Base-by-base conservation (phyloP, 805 yeast species). In the Wickerhamiella kazuoi region DNA sequence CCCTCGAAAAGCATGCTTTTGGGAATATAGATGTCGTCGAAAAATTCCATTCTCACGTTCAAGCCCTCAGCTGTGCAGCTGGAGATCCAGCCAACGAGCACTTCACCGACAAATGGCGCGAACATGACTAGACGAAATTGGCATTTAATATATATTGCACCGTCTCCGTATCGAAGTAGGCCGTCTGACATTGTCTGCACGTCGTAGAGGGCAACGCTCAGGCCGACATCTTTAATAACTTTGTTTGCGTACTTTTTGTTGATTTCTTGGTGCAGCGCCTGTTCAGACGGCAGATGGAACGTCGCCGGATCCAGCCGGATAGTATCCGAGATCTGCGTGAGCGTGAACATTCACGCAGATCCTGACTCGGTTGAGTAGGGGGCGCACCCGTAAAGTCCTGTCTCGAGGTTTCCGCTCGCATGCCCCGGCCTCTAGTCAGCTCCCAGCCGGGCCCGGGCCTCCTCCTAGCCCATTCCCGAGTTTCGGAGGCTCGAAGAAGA, bases 71-170 rank as follows among this genome's bases (percentile, higher is more conserved):
- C 70, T 3, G 84, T 70, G 61, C 94, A 81, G 48, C 83, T 80
- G 32, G 83, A 75, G 26, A 90, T 82, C 87, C 93, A 83, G 1
- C 98, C 98, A 0, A 84, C 76, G 20, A 90, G 57, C 6, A 87
- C 72, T 55, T 90, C 98, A 8, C 98, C 98, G 1, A 82, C 76
- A 57, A 87, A 87, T 0, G 98, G 98, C 47, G 86, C 79, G 68
- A 90, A 90, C 2, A 87, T 76, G 8, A 86, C 64, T 35, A 79
- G 65, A 38, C 96, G 62, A 53, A 84, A 81, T 40, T 64, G 69
- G 16, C 78, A 49, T 38, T 76, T 79, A 31, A 82, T 74, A 50
- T 68, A 86, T 3, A 83, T 68, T 1, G 86, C 83, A 7, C 98
- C 97, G 59, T 90, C 97, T 7, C 98, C 97, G 1, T 94, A 94